A percentile compares a stretch with the other conserved stretches of the same genome.
These are phyloP conservation scores for Neurospora crassa DNA, from an alignment of 2,329 filamentous ascomycete genomes.

Conservation along the genomic window DNA sequence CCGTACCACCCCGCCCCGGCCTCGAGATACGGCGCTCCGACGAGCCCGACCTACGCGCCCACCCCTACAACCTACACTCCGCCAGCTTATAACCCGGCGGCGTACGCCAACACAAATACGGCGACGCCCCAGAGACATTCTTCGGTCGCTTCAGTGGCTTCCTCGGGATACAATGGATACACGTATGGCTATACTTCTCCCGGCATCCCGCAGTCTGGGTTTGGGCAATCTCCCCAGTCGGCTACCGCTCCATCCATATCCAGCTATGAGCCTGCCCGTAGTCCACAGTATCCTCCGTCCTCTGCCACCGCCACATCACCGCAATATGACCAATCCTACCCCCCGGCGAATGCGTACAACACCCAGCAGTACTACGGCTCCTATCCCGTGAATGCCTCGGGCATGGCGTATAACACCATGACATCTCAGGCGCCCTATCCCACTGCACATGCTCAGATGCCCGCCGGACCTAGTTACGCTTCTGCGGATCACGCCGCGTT, in stretches of 20 bases:
- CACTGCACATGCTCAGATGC: conserved; percentile 34
- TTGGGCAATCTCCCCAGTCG: conserved; percentile 28
- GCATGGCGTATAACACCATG: conserved; percentile 24
- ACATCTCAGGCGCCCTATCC: conserved; percentile 42
- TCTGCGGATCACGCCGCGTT: conserved; percentile 36
- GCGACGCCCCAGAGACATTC: conserved; percentile 38
- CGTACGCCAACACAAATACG: conserved; percentile 39
- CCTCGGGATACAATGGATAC: conserved; percentile 33
- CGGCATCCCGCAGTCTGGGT: conserved; percentile 25
- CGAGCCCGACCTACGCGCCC: conserved; percentile 26
- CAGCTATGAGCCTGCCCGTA: conserved; percentile 33
- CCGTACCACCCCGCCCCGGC: conserved; percentile 38
- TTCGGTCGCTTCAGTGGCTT: conserved; percentile 28
- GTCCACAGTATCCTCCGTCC: conserved; percentile 24
- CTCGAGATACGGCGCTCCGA: conserved; percentile 28
- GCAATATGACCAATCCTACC: conserved; percentile 20
- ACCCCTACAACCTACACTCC: conserved; percentile 40
- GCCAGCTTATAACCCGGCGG: conserved; percentile 49
- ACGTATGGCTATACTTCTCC: conserved; percentile 32
- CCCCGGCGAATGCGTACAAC: conserved; percentile 9
- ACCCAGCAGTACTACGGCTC: conserved; percentile 25
- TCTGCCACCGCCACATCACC: conserved; percentile 16
- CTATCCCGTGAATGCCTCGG: conserved; percentile 31
- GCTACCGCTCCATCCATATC: conserved; percentile 23
- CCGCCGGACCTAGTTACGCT: conserved; percentile 41